Evolutionary conservation across 176 grass and related monocot genomes (phyloP).

Genomic region (Urochloa ruziziensis): DNA sequence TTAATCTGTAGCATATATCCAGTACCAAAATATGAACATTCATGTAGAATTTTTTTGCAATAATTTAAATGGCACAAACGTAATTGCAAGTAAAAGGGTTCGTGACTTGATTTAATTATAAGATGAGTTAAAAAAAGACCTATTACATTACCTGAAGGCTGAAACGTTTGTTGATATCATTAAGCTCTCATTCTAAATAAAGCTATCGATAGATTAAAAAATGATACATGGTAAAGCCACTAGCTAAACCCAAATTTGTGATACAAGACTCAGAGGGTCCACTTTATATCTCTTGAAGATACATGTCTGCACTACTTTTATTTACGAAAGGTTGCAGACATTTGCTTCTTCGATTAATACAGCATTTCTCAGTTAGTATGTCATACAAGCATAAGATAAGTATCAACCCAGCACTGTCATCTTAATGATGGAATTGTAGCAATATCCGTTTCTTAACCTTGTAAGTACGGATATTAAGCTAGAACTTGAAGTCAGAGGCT

Average conservation of each 20-base stretch:
- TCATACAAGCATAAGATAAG: neutral
- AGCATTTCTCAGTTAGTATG: neutral
- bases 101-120: neutral
- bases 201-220: neutral
- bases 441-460: neutral
- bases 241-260: neutral
- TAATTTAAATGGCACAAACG: neutral
- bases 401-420: neutral
- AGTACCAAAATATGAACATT: constrained; percentile 23
- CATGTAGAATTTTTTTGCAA: neutral
- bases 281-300: neutral
- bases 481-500: neutral
- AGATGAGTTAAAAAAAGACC: neutral
- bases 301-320: neutral
- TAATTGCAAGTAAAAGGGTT: neutral
- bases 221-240: neutral
- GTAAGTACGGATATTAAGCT: neutral
- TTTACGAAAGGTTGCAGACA: neutral
- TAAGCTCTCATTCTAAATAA: neutral
- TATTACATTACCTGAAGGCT: neutral
- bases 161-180: neutral
- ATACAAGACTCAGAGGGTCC: neutral
- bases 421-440: neutral
- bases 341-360: neutral
- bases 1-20: neutral